Base-by-base conservation (phyloP, 176 grass and related monocot species). In the Olyra latifolia region DNA sequence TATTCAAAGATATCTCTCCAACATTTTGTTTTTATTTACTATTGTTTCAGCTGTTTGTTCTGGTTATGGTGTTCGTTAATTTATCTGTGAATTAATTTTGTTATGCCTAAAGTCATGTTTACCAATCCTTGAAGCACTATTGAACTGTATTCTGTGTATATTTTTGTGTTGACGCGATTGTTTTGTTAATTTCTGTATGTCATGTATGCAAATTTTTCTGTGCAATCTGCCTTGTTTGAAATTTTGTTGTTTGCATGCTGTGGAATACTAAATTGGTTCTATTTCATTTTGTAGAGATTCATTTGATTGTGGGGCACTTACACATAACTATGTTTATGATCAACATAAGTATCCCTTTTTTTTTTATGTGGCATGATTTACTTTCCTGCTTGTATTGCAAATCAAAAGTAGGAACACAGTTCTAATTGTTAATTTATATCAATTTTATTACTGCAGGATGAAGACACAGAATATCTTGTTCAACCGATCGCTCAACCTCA, bases 381-480 rank as follows among this genome's bases (percentile, higher is more conserved):
- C 29, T 62, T 29, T 7, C 41, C n/a, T 46, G 7, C 17, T 22
- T 25, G 1, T 35, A 12, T 32, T 27, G 12, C 45, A 25, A 29
- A 20, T 60, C 10, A 24, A 57, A 56, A 46, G 20, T 43, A 77
- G 20, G 75, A 60, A 39, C 25, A 2, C 24, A 60, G 2, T 70
- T 78, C 4, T 28, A 23, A 65, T 71, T 48, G 12, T 69, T 20
- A 55, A 27, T 58, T 58, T 28, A 0, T 66, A 60, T 19, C 38
- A 8, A 17, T 47, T 50, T 41, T 32, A 65, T 57, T 48, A 87
- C 7, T n/a, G 44, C 60, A 98, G 95, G 95, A 98, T 77, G 94
- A 97, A 73, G 89, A 90, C 43, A 88, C 79, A 9, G 95, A 94
- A n/a, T 98, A 94, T 89, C 76, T 94, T 47, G 87, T 98, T 41